Evolutionary conservation across 2,329 filamentous ascomycete genomes (phyloP).

Genomic region (Atkinsonella hypoxylon): DNA sequence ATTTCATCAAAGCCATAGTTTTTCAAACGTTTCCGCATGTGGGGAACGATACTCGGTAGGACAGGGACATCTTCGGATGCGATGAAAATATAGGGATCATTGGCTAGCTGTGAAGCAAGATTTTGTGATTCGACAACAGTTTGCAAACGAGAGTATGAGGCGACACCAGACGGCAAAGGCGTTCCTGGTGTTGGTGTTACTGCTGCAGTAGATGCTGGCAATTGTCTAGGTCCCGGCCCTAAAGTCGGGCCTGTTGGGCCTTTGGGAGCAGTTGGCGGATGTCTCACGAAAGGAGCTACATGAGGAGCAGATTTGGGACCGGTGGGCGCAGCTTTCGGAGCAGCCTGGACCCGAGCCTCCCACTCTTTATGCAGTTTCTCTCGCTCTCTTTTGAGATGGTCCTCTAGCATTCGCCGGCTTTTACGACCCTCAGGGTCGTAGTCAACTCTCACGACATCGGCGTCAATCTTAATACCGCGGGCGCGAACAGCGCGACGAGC

Average conservation of each 20-base stretch:
- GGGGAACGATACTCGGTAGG: conserved; percentile 70
- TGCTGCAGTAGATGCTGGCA: neutral
- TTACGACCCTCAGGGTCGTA: conserved; percentile 80
- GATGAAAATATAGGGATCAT: conserved; percentile 83
- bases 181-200: neutral
- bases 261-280: conserved; percentile 77
- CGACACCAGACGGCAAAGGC: conserved; percentile 19
- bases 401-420: conserved; percentile 67
- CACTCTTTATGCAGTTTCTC: conserved; percentile 40
- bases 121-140: conserved; percentile 52
- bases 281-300: conserved; percentile 23
- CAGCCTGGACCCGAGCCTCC: conserved; percentile 17
- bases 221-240: conserved; percentile 23
- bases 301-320: conserved; percentile 22
- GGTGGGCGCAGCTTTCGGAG: conserved; percentile 23
- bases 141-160: conserved; percentile 17
- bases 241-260: conserved; percentile 52
- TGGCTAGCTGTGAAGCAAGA: conserved; percentile 57
- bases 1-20: conserved; percentile 72
- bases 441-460: conserved; percentile 66
- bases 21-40: conserved; percentile 83
- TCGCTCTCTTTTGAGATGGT: conserved; percentile 56
- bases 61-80: conserved; percentile 79
- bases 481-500: conserved; percentile 69
- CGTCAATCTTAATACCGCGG: conserved; percentile 69